Conservation (phyloP, 805 yeast genomes). For the Spathaspora gorwiae region DNA sequence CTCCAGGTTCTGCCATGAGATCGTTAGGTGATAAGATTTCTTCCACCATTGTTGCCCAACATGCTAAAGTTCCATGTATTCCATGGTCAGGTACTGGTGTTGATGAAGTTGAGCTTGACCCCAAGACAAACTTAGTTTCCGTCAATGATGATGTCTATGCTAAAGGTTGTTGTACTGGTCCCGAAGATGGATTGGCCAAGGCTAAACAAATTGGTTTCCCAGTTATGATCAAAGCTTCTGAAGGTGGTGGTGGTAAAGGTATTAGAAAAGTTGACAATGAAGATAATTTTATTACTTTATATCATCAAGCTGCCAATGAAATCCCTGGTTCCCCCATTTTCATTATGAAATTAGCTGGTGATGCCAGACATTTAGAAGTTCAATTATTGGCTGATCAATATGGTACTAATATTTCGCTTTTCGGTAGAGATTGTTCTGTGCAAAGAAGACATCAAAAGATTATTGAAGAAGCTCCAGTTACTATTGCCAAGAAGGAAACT, state of each 20-base stretch:
- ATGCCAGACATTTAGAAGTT: constrained; percentile 97
- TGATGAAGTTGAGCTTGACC: constrained; percentile 69
- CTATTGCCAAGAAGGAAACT: constrained; percentile 82
- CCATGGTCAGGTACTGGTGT: constrained; percentile 99
- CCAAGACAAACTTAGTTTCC: constrained; percentile 72
- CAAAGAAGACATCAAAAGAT: constrained; percentile 99
- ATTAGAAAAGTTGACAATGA: constrained; percentile 91
- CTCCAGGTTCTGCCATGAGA: constrained; percentile 99
- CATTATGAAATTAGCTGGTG: constrained; percentile 95
- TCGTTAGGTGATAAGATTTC: constrained; percentile 98
- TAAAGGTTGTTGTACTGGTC: constrained; percentile 80
- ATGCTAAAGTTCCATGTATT: constrained; percentile 95
- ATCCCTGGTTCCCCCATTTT: constrained; percentile 99
- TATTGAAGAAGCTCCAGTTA: constrained; percentile 99
- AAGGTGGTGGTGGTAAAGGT: constrained; percentile 99
- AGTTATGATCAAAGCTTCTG: constrained; percentile 98
- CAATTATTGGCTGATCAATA: constrained; percentile 97
- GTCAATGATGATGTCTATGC: constrained; percentile 80
- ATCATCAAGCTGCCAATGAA: constrained; percentile 93
- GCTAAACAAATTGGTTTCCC: constrained; percentile 94
- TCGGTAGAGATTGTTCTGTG: constrained; percentile 99
- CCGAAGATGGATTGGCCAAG: constrained; percentile 84
- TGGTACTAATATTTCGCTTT: constrained; percentile 93
- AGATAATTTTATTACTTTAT: constrained; percentile 68
- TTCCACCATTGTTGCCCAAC: constrained; percentile 98